These are phyloP conservation scores for Vaucheria bursata DNA, from an alignment of 352 stramenopile species.

Conservation along the genomic window DNA sequence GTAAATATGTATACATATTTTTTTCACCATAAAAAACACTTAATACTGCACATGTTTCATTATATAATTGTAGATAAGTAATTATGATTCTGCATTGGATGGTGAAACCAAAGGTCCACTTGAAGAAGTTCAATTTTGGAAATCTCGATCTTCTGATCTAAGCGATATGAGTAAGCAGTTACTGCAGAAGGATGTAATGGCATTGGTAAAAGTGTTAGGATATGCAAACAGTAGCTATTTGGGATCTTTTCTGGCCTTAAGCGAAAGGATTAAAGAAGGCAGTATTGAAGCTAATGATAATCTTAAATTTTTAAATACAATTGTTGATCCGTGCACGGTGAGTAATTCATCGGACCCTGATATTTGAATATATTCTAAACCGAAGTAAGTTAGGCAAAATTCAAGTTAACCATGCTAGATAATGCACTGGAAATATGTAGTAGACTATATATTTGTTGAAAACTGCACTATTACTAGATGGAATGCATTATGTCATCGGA, in stretches of 20 bases:
- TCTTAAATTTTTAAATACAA: slow-evolving; percentile 79
- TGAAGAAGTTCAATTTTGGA: slow-evolving; percentile 91
- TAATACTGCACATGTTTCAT: too few species aligned
- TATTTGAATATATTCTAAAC: not conserved
- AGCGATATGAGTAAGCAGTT: slow-evolving; percentile 84
- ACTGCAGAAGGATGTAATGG: slow-evolving; percentile 66
- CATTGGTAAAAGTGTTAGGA: slow-evolving; percentile 52
- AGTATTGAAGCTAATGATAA: slow-evolving; percentile 85
- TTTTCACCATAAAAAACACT: too few species aligned
- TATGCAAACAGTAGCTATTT: slow-evolving; percentile 81
- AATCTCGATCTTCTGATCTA: slow-evolving; percentile 76
- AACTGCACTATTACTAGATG: too few species aligned
- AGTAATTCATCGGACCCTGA: not conserved
- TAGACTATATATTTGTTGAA: too few species aligned
- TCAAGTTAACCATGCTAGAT: too few species aligned
- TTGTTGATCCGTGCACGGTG: slow-evolving; percentile 72
- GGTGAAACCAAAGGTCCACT: slow-evolving; percentile 76
- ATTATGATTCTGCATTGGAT: slow-evolving; percentile 80
- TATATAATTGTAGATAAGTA: slow-evolving; percentile 69
- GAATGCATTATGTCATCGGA: too few species aligned
- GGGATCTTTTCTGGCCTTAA: slow-evolving; percentile 77
- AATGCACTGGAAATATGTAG: too few species aligned
- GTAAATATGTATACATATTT: too few species aligned
- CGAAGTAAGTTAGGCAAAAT: too few species aligned
- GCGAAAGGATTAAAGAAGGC: slow-evolving; percentile 79